Evolutionary conservation across 2,329 filamentous ascomycete species (phyloP).

Genomic region (Trichoderma cornu-damae): DNA sequence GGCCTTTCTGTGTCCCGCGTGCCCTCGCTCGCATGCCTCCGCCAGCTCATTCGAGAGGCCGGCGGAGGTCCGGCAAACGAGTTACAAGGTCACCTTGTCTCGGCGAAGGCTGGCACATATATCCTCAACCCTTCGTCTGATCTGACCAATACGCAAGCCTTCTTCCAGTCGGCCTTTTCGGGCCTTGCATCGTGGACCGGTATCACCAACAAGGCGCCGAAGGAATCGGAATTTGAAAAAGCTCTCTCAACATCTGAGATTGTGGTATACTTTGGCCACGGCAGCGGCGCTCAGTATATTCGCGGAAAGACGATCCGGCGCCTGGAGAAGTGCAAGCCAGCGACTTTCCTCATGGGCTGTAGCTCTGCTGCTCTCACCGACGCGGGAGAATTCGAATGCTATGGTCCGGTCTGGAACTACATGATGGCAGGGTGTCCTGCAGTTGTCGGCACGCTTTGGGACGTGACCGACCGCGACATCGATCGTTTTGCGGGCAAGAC

Average conservation of each 20-base stretch:
- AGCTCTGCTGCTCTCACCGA: slow-evolving; percentile 74
- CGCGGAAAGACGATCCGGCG: slow-evolving; percentile 75
- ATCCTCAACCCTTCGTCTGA: slow-evolving; percentile 89
- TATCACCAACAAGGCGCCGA: slow-evolving; percentile 64
- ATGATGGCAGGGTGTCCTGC: slow-evolving; percentile 82
- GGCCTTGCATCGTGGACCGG: slow-evolving; percentile 66
- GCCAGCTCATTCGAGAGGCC: slow-evolving; percentile 63
- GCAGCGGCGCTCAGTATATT: slow-evolving; percentile 91
- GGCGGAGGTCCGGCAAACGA: slow-evolving; percentile 20
- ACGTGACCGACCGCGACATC: slow-evolving; percentile 96
- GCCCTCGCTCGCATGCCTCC: slow-evolving; percentile 77
- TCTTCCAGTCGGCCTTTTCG: slow-evolving; percentile 61
- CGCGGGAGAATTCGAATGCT: slow-evolving; percentile 83
- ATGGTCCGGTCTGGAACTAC: slow-evolving; percentile 86
- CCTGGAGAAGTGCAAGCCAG: slow-evolving; percentile 67
- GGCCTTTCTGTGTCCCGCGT: slow-evolving; percentile 77
- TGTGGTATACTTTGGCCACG: slow-evolving; percentile 92
- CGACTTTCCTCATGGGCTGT: slow-evolving; percentile 89
- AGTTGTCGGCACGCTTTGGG: slow-evolving; percentile 90
- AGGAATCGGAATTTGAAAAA: slow-evolving; percentile 69
- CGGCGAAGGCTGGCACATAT: slow-evolving; percentile 58
- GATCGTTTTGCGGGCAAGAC: slow-evolving; percentile 79
- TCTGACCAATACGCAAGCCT: slow-evolving; percentile 70
- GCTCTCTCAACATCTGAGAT: slow-evolving; percentile 63
- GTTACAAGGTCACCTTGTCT: slow-evolving; percentile 50